Evolutionary conservation across 2,329 filamentous ascomycete species (phyloP).

Genomic region (Orbilia blumenaviensis): DNA sequence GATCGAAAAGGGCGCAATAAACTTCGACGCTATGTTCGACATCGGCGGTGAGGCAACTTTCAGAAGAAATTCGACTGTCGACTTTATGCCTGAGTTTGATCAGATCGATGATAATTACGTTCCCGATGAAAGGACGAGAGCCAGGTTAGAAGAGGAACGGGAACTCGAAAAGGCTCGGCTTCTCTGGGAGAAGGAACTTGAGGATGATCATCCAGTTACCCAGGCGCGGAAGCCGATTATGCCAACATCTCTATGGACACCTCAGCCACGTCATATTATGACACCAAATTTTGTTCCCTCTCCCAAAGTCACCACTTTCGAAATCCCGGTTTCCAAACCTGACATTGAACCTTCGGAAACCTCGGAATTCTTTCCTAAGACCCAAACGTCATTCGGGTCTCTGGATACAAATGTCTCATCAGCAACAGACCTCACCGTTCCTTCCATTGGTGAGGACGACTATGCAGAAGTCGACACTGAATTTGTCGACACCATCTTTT

Average conservation of each 20-base stretch:
- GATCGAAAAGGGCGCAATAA: slow-evolving; percentile 39
- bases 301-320: slow-evolving; percentile 24
- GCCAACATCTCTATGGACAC: slow-evolving; percentile 48
- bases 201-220: slow-evolving; percentile 42
- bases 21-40: slow-evolving; percentile 50
- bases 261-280: slow-evolving; percentile 46
- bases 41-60: slow-evolving; percentile 36
- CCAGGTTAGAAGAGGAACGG: slow-evolving; percentile 46
- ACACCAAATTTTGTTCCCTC: slow-evolving; percentile 43
- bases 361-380: slow-evolving; percentile 31
- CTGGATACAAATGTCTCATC: slow-evolving; percentile 33
- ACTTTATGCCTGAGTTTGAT: slow-evolving; percentile 46
- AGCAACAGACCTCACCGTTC: slow-evolving; percentile 40
- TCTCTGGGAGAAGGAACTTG: slow-evolving; percentile 44
- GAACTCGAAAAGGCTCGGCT: slow-evolving; percentile 45
- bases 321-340: slow-evolving; percentile 25
- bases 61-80: slow-evolving; percentile 41
- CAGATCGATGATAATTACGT: slow-evolving; percentile 50
- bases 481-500: slow-evolving; percentile 47
- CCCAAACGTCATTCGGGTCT: slow-evolving; percentile 42
- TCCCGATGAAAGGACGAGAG: slow-evolving; percentile 44
- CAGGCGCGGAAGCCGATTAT: slow-evolving; percentile 35
- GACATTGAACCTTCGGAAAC: slow-evolving; percentile 22
- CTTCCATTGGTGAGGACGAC: slow-evolving; percentile 44
- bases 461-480: slow-evolving; percentile 48